These are phyloP conservation scores for Triticum aestivum DNA, from an alignment of 176 grass and related monocot species.

Conservation along the genomic window DNA sequence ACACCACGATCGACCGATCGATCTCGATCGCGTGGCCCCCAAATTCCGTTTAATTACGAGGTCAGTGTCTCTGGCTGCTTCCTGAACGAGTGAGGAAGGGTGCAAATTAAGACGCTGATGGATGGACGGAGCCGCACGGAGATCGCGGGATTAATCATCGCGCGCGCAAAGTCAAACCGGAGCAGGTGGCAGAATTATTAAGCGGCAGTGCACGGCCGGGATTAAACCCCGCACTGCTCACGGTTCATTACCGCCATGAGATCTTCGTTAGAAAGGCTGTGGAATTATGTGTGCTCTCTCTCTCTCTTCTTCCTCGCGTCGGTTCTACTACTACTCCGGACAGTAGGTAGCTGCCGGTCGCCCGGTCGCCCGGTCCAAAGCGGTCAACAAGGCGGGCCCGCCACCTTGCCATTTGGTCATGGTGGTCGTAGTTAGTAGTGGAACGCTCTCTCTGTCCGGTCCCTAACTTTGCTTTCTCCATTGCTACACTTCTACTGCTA, in stretches of 20 bases:
- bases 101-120: neutral
- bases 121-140: neutral
- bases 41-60: constrained; percentile 8
- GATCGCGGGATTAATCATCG: neutral
- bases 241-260: neutral
- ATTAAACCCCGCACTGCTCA: constrained; percentile 16
- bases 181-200: neutral
- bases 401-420: neutral
- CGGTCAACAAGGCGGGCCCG: neutral
- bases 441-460: neutral
- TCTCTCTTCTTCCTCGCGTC: constrained; percentile 15
- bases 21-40: constrained; percentile 30
- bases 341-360: constrained; percentile 20
- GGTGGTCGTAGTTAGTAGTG: neutral
- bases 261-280: neutral
- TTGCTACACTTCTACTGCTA: neutral
- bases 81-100: neutral
- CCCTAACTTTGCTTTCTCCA: neutral
- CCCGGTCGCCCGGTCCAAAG: constrained; percentile 29
- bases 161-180: constrained; percentile 23
- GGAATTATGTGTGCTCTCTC: too few relatives aligned
- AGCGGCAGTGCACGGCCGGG: neutral
- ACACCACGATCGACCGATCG: too few relatives aligned
- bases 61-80: neutral
- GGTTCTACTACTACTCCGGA: constrained; percentile 48